Evolutionary conservation across 2,329 filamentous ascomycete genomes (phyloP).

Genomic region (Sporothrix pallida): DNA sequence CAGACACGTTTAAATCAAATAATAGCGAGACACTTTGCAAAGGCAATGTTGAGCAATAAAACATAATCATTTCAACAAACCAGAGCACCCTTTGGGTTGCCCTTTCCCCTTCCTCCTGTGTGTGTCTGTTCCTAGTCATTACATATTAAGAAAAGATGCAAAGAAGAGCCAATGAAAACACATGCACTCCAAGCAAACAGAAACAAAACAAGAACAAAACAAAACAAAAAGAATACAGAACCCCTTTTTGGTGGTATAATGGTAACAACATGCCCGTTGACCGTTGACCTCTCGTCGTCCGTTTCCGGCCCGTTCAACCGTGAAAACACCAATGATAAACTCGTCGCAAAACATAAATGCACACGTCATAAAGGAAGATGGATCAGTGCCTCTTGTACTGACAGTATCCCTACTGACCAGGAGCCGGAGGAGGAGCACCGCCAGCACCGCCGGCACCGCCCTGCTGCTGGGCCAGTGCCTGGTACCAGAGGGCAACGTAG

Average conservation of each 20-base stretch:
- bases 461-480: conserved; percentile 57
- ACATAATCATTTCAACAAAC: not conserved
- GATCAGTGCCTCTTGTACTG: not conserved
- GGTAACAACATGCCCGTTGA: not conserved
- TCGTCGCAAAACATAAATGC: too few species aligned
- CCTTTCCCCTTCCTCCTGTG: not conserved
- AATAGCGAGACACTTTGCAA: not conserved
- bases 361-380: not conserved
- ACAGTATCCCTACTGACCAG: conserved; percentile 23
- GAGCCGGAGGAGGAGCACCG: conserved; percentile 31
- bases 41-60: not conserved
- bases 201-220: not conserved
- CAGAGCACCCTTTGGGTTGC: not conserved
- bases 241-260: conserved; percentile 12
- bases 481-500: conserved; percentile 82
- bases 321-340: too few species aligned
- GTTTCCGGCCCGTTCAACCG: too few species aligned
- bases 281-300: not conserved
- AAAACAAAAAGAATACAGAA: conserved; percentile 5
- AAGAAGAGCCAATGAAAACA: not conserved
- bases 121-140: not conserved
- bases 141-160: conserved; percentile 15
- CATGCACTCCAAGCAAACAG: not conserved
- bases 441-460: conserved; percentile 33
- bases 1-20: not conserved